Conservation (phyloP, 306 rosid species). For the Begonia peltatifolia region DNA sequence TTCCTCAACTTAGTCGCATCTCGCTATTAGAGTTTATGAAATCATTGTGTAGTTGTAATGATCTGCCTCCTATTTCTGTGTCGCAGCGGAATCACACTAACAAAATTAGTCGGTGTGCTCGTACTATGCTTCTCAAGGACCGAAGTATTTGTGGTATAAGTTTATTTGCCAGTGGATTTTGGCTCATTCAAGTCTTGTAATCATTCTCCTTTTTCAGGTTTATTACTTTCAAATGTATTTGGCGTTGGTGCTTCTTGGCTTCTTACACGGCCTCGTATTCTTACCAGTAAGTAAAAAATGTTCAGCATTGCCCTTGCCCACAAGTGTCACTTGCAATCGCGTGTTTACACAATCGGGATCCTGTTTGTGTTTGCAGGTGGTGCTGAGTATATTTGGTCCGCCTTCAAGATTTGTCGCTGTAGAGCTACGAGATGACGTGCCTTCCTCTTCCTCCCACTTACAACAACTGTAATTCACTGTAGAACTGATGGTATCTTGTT, state of each 20-base stretch:
- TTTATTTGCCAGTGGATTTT: conserved; percentile 1
- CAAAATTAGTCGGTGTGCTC: conserved; percentile 89
- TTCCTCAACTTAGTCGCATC: no score
- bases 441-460: conserved; percentile 36
- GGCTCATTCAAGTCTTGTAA: neutral
- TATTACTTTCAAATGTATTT: conserved; percentile 95
- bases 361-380: conserved; percentile 36
- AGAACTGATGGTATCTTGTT: no score
- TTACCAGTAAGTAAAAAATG: conserved; percentile 49
- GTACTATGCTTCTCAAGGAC: conserved; percentile 95
- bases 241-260: conserved; percentile 88
- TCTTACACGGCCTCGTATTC: conserved; percentile 91
- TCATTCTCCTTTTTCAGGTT: conserved; percentile 34
- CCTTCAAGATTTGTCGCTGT: conserved; percentile 52
- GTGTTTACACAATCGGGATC: neutral
- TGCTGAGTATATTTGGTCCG: conserved; percentile 82
- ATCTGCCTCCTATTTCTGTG: conserved; percentile 3
- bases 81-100: conserved; percentile 85
- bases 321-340: neutral
- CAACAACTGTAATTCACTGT: no score
- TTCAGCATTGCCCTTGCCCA: neutral
- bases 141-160: conserved; percentile 90
- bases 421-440: conserved; percentile 41
- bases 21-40: neutral
- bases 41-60: conserved; percentile 5